phyloP scores from a whole-genome alignment of 1,284 basidiomycete genomes.

The Xerocomus minutiporus region DNA sequence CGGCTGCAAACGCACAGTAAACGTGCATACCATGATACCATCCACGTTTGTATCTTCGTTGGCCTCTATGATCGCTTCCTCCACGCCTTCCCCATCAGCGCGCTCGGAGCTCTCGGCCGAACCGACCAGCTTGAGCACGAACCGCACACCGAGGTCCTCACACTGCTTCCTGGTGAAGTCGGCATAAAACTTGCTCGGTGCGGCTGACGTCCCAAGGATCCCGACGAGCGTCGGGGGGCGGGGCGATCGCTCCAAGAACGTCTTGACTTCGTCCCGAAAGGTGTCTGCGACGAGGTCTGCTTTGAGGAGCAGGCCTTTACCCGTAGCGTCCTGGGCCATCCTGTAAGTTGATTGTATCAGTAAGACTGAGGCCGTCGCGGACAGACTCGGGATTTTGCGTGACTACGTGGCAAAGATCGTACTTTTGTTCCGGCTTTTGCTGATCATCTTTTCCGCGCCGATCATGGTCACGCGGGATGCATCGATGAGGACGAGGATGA shows the following conservation, averaged over 20 bases:
- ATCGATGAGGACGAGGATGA: not conserved
- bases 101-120: conserved; percentile 47
- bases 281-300: conserved; percentile 65
- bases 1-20: not conserved
- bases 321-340: conserved; percentile 31
- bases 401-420: no score
- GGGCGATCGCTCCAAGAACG: conserved; percentile 38
- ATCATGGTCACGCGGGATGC: not conserved
- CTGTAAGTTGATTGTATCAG: not conserved
- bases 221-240: conserved; percentile 80
- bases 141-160: conserved; percentile 83
- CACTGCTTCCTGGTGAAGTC: conserved; percentile 94
- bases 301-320: conserved; percentile 73
- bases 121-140: conserved; percentile 72
- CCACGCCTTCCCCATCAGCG: conserved; percentile 68
- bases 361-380: conserved; percentile 6
- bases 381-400: conserved; percentile 7
- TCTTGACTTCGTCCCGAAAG: conserved; percentile 66
- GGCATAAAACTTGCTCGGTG: conserved; percentile 87
- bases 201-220: conserved; percentile 84
- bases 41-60: conserved; percentile 84
- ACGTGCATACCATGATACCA: conserved; percentile 84
- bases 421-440: no score
- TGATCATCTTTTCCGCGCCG: not conserved
- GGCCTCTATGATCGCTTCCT: conserved; percentile 92